Evolutionary conservation across 495 filamentous ascomycete species (phyloP).

Genomic region (Xylaria longipes): DNA sequence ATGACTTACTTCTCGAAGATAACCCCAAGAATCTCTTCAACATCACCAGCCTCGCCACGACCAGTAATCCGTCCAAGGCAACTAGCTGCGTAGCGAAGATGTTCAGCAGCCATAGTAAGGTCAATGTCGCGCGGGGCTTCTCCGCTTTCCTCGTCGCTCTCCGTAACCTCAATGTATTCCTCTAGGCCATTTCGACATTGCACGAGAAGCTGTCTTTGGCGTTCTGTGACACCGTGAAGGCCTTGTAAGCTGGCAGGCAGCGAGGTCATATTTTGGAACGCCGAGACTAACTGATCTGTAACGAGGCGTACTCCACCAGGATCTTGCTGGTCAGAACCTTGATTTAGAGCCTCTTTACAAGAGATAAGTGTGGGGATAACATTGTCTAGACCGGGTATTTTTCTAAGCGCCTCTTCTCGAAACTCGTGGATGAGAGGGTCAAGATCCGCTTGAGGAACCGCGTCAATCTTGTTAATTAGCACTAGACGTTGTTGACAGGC

Average conservation of each 20-base stretch:
- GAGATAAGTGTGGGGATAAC: conserved; percentile 35
- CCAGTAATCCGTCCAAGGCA: conserved; percentile 86
- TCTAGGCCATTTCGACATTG: conserved; percentile 72
- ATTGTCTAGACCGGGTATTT: conserved; percentile 37
- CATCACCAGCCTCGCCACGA: conserved; percentile 83
- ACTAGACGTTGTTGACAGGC: conserved; percentile 68
- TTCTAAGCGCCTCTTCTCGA: conserved; percentile 39
- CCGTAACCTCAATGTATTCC: conserved; percentile 65
- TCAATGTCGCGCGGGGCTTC: conserved; percentile 60
- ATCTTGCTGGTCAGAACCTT: conserved; percentile 51
- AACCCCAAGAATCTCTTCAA: conserved; percentile 95
- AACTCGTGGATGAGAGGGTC: conserved; percentile 41
- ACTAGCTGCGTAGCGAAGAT: conserved; percentile 81
- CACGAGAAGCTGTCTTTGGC: conserved; percentile 81
- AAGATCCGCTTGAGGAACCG: conserved; percentile 45
- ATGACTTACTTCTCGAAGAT: conserved; percentile 88
- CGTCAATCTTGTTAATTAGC: conserved; percentile 84
- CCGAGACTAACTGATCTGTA: conserved; percentile 66
- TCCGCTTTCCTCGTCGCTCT: conserved; percentile 27
- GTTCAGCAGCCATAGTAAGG: conserved; percentile 93
- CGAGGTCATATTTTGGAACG: conserved; percentile 77
- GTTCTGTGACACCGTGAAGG: conserved; percentile 86
- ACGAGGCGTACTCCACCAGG: conserved; percentile 73
- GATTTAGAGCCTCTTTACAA: conserved; percentile 42
- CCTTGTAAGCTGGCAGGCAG: conserved; percentile 69